phyloP scores from a whole-genome alignment of 1,284 basidiomycete genomes.

The Puccinia horiana region DNA sequence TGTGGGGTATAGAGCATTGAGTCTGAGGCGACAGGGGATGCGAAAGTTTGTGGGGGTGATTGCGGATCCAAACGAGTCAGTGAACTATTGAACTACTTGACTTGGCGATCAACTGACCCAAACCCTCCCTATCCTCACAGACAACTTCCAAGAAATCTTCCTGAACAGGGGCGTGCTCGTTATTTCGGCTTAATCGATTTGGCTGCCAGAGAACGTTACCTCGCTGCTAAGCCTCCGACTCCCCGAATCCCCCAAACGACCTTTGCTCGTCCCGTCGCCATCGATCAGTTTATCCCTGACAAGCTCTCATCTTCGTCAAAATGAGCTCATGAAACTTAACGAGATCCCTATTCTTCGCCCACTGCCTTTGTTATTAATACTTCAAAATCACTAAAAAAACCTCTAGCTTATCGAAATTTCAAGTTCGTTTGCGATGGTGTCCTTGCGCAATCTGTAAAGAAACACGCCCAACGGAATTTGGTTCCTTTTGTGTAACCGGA shows the following conservation, averaged over 20 bases:
- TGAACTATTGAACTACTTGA: not conserved
- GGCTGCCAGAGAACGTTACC: constrained; percentile 21
- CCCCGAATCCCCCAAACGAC: constrained; percentile 15
- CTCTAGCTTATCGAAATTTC: too few species aligned
- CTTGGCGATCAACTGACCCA: not conserved
- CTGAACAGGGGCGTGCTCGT: constrained; percentile 28
- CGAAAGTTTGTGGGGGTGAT: constrained; percentile 48
- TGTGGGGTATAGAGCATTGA: constrained; percentile 43
- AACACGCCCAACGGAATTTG: too few species aligned
- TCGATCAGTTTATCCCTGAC: constrained; percentile 22
- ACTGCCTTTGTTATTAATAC: too few species aligned
- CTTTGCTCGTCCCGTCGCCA: constrained; percentile 24
- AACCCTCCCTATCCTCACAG: not conserved
- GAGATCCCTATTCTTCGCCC: too few species aligned
- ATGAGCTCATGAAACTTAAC: too few species aligned
- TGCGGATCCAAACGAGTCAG: constrained; percentile 28
- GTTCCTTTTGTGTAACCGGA: too few species aligned
- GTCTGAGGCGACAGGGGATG: constrained; percentile 40
- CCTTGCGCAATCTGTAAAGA: too few species aligned
- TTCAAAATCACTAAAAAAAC: too few species aligned
- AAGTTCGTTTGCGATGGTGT: too few species aligned
- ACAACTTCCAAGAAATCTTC: constrained; percentile 38
- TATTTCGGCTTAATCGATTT: constrained; percentile 44
- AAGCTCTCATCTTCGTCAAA: not conserved
- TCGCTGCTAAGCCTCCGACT: constrained; percentile 3